phyloP scores from a whole-genome alignment of 768 basidiomycete genomes.

The Russula lepida region DNA sequence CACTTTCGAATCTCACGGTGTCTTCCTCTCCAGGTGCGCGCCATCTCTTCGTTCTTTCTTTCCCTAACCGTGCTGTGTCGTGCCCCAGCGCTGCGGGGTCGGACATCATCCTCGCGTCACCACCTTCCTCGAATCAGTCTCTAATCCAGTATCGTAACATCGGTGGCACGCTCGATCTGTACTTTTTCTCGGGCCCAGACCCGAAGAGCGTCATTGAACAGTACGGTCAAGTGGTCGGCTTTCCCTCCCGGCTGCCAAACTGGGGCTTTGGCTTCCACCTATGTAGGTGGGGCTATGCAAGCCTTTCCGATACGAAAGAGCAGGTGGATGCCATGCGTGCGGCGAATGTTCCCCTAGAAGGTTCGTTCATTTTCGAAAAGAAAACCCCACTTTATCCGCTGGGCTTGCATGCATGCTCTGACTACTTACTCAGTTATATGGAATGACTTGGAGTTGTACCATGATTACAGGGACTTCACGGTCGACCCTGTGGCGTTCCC shows the following conservation, averaged over 20 bases:
- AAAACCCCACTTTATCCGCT: background rate
- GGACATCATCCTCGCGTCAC: constrained; percentile 61
- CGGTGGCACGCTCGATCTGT: constrained; percentile 71
- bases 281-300: constrained; percentile 49
- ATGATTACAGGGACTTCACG: constrained; percentile 62
- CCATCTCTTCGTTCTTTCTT: background rate
- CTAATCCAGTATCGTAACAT: constrained; percentile 65
- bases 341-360: constrained; percentile 72
- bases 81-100: constrained; percentile 50
- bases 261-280: constrained; percentile 80
- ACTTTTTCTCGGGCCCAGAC: constrained; percentile 54
- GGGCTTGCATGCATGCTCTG: background rate
- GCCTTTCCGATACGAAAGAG: constrained; percentile 48
- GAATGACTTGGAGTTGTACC: constrained; percentile 72
- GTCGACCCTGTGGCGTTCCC: constrained; percentile 58
- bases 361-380: constrained; percentile 26
- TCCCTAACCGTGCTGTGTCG: background rate
- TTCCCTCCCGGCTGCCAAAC: constrained; percentile 61
- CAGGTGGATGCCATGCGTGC: constrained; percentile 52
- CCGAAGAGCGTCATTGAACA: constrained; percentile 59
- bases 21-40: constrained; percentile 57
- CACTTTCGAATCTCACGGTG: constrained; percentile 59
- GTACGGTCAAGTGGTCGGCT: constrained; percentile 57
- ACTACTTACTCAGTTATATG: constrained; percentile 47
- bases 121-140: constrained; percentile 43